Percentiles rank a stretch among this genome's conserved stretches.
phyloP scores from a whole-genome alignment of 1,284 basidiomycete species.

The Apiotrichum porosum region DNA sequence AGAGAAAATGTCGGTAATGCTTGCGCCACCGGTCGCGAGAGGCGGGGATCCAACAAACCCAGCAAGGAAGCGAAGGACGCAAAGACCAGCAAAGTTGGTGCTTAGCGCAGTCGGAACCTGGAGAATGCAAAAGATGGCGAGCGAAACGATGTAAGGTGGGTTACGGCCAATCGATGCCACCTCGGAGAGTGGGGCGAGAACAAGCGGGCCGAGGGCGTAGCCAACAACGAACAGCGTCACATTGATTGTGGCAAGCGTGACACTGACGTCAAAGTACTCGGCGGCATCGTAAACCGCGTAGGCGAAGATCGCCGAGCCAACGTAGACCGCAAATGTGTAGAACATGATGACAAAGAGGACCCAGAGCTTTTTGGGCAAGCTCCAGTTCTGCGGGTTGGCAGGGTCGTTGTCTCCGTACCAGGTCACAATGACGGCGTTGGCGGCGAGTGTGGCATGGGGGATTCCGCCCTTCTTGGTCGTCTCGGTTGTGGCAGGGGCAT shows the following conservation, averaged over 20 bases:
- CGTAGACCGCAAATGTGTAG: conserved; percentile 21
- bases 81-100: conserved; percentile 35
- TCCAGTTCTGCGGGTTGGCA: conserved; percentile 65
- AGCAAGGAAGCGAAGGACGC: conserved; percentile 33
- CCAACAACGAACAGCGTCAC: conserved; percentile 54
- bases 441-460: background rate
- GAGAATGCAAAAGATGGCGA: conserved; percentile 36
- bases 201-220: conserved; percentile 57
- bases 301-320: conserved; percentile 2
- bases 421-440: conserved; percentile 46
- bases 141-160: conserved; percentile 37
- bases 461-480: too few relatives aligned
- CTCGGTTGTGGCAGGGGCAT: too few relatives aligned
- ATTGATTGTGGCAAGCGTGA: background rate
- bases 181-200: conserved; percentile 34
- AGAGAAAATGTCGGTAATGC: conserved; percentile 63
- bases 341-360: conserved; percentile 53
- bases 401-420: conserved; percentile 63
- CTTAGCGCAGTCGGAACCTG: conserved; percentile 39
- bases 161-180: conserved; percentile 33
- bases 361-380: conserved; percentile 57
- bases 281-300: conserved; percentile 1
- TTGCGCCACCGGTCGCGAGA: conserved; percentile 53
- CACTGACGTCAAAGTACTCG: background rate
- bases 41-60: conserved; percentile 15